Evolutionary conservation across 176 grass and related monocot species (phyloP).

Genomic region (barley (Hordeum vulgare)): DNA sequence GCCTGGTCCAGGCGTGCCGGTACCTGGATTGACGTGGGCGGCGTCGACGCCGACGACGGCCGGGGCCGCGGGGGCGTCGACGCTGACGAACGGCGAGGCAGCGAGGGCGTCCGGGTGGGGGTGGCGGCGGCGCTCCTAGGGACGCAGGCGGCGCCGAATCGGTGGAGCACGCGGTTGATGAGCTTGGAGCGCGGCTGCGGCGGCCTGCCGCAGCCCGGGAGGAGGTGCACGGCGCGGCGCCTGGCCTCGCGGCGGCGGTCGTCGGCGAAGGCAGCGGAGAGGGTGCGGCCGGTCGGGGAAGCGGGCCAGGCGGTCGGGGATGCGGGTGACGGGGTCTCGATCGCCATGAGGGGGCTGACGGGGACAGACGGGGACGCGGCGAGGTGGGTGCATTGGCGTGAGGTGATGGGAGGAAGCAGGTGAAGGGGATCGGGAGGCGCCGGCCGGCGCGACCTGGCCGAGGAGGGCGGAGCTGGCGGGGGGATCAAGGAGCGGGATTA

Average conservation of each 20-base stretch:
- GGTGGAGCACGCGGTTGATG: slow-evolving; percentile 1
- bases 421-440: neutral
- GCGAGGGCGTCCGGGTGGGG: neutral
- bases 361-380: neutral
- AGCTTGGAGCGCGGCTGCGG: neutral
- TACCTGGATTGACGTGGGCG: neutral
- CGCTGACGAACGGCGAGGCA: neutral
- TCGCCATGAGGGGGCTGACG: neutral
- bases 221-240: neutral
- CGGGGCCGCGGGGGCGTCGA: neutral
- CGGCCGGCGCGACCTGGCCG: neutral
- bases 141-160: slow-evolving; percentile 1
- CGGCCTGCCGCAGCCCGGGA: neutral
- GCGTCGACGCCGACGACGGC: neutral
- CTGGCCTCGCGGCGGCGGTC: slow-evolving; percentile 17
- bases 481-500: neutral
- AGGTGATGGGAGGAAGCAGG: neutral
- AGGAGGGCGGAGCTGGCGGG: neutral
- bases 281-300: neutral
- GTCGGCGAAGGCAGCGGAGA: slow-evolving; percentile 14
- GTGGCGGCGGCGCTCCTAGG: neutral
- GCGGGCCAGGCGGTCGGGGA: slow-evolving; percentile 3
- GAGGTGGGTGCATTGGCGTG: neutral
- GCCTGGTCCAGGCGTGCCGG: neutral
- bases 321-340: neutral